Conservation (phyloP, 2,329 filamentous ascomycete species). For the Paecilomyces sp. region DNA sequence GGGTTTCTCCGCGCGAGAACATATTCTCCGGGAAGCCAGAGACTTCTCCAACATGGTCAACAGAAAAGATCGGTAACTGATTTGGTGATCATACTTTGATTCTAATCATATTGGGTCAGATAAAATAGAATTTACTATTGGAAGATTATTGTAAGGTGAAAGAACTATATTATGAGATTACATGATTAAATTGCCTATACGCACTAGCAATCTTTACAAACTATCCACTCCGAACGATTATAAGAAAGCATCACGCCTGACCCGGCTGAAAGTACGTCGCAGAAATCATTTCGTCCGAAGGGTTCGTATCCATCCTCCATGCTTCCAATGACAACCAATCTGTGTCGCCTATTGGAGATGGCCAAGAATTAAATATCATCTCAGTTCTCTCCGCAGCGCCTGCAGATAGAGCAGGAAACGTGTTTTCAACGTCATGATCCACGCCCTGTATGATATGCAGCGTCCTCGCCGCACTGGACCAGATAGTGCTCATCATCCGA, state of each 20-base stretch:
- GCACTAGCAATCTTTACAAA: not conserved
- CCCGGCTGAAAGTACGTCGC: not conserved
- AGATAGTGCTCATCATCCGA: conserved; percentile 7
- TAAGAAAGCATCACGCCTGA: not conserved
- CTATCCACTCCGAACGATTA: not conserved
- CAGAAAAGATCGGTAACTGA: not conserved
- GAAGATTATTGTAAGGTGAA: no score
- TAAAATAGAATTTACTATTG: no score
- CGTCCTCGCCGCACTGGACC: conserved; percentile 6
- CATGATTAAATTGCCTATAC: no score
- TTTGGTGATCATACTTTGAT: no score
- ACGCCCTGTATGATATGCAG: conserved; percentile 7
- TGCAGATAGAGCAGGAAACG: not conserved
- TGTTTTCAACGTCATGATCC: conserved; percentile 5
- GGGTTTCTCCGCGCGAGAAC: conserved; percentile 2
- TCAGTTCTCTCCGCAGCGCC: not conserved
- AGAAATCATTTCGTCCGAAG: not conserved
- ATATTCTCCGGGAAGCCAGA: not conserved
- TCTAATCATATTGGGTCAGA: no score
- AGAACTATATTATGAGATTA: no score
- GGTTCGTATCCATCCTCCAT: conserved; percentile 3
- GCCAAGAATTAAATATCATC: conserved; percentile 1
- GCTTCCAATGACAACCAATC: conserved; percentile 7
- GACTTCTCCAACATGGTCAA: not conserved
- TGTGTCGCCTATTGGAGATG: conserved; percentile 5